Percentiles rank a stretch among this genome's conserved stretches.
Conservation (phyloP, 345 rosid species). For the Syzygium jambos region DNA sequence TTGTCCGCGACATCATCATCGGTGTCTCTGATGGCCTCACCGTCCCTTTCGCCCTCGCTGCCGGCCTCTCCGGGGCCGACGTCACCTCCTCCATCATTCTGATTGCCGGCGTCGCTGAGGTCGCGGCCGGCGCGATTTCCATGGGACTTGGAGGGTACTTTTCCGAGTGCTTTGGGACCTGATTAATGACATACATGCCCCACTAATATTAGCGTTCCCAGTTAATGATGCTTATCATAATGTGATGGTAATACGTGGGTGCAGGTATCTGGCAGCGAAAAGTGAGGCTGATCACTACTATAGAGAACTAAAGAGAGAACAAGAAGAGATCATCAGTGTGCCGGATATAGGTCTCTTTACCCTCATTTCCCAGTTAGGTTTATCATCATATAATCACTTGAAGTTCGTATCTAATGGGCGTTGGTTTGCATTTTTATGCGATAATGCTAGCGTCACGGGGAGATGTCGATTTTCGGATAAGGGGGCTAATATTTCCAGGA, state of each 20-base stretch:
- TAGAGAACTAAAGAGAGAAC: conserved; percentile 72
- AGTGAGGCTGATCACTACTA: conserved; percentile 89
- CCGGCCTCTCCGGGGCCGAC: conserved; percentile 94
- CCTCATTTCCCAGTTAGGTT: background rate
- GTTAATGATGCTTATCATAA: background rate
- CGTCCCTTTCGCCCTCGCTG: conserved; percentile 98
- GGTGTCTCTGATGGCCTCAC: conserved; percentile 97
- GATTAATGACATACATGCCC: background rate
- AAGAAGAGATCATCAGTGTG: conserved; percentile 69
- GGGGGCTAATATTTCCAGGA: background rate
- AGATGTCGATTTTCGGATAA: background rate
- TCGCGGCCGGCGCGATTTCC: conserved; percentile 93
- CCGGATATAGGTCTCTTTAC: conserved; percentile 65
- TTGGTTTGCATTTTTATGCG: background rate
- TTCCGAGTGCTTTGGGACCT: background rate
- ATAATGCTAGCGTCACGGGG: background rate
- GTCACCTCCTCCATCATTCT: conserved; percentile 80
- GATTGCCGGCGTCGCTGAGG: conserved; percentile 94
- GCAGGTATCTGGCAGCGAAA: conserved; percentile 88
- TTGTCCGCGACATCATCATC: conserved; percentile 90
- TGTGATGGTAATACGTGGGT: background rate
- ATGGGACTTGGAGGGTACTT: conserved; percentile 97
- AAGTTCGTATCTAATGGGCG: background rate
- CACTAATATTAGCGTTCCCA: too few species aligned
- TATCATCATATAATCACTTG: background rate